A percentile compares a stretch with the other conserved stretches of the same genome.
Evolutionary conservation across 2,329 filamentous ascomycete genomes (phyloP).

Genomic region (Emergomyces orientalis): DNA sequence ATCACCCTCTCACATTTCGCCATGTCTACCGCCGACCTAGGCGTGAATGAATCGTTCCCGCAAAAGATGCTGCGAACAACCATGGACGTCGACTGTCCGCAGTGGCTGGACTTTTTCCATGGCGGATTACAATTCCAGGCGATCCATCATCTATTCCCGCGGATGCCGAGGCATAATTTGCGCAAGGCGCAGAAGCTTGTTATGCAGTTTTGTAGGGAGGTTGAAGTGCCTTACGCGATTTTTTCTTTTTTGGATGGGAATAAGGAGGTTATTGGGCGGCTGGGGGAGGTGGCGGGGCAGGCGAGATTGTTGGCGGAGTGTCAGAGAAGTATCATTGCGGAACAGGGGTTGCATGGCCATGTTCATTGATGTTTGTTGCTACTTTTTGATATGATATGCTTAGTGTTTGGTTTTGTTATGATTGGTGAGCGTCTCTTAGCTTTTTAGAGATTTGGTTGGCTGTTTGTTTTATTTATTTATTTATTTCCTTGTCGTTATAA

Average conservation of each 20-base stretch:
- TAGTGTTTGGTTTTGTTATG: neutral
- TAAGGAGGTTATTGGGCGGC: conserved; percentile 63
- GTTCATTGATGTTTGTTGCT: neutral
- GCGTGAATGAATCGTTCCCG: conserved; percentile 74
- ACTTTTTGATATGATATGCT: neutral
- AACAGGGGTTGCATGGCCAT: conserved; percentile 10
- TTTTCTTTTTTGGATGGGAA: conserved; percentile 81
- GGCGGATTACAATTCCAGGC: conserved; percentile 85
- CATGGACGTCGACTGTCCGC: conserved; percentile 84
- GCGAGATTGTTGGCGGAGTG: conserved; percentile 69
- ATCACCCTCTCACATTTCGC: conserved; percentile 89
- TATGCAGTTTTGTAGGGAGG: conserved; percentile 70
- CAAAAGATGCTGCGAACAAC: conserved; percentile 87
- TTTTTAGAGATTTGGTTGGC: neutral
- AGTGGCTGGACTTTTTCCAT: conserved; percentile 83
- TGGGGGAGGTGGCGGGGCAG: conserved; percentile 72
- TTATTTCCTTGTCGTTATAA: neutral
- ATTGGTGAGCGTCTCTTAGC: neutral
- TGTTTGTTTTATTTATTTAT: neutral
- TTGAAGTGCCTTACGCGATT: conserved; percentile 72
- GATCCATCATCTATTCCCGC: conserved; percentile 75
- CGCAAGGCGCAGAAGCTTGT: conserved; percentile 65
- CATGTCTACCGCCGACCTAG: conserved; percentile 83
- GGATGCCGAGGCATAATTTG: conserved; percentile 77
- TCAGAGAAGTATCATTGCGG: conserved; percentile 39